These are phyloP conservation scores for Termitomyces sp. DNA, from an alignment of 768 basidiomycete genomes.

Conservation along the genomic window DNA sequence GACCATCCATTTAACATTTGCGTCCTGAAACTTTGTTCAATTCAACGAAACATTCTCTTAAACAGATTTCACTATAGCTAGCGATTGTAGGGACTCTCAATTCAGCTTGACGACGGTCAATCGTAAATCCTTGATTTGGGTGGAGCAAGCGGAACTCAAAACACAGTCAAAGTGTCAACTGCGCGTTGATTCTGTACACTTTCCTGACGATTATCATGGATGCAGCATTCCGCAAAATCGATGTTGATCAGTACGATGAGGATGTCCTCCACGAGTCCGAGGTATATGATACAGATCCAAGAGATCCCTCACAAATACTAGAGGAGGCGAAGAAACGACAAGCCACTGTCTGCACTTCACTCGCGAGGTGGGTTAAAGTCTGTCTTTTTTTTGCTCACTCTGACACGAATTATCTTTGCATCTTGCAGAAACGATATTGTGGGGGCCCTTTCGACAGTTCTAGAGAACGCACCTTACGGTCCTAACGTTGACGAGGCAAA, in stretches of 20 bases:
- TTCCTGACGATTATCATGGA: slow-evolving; percentile 27
- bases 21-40: neutral
- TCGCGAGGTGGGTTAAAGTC: slow-evolving; percentile 58
- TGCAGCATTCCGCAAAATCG: slow-evolving; percentile 81
- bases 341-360: slow-evolving; percentile 58
- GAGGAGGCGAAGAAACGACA: slow-evolving; percentile 65
- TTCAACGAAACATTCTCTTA: neutral
- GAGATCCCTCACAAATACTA: slow-evolving; percentile 67
- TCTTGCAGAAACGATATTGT: slow-evolving; percentile 62
- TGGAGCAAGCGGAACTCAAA: neutral
- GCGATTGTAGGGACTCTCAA: too few relatives aligned
- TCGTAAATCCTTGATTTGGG: neutral
- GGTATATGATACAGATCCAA: slow-evolving; percentile 81
- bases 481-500: slow-evolving; percentile 86
- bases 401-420: neutral
- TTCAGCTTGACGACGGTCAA: neutral
- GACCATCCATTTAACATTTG: neutral
- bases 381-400: neutral
- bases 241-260: slow-evolving; percentile 92
- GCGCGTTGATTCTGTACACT: neutral
- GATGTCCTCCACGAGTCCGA: slow-evolving; percentile 82
- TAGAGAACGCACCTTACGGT: slow-evolving; percentile 87
- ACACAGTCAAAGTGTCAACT: neutral
- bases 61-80: neutral
- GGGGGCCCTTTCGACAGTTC: slow-evolving; percentile 63